Base-by-base conservation (phyloP, 768 basidiomycete species). In the Suillus spraguei region DNA sequence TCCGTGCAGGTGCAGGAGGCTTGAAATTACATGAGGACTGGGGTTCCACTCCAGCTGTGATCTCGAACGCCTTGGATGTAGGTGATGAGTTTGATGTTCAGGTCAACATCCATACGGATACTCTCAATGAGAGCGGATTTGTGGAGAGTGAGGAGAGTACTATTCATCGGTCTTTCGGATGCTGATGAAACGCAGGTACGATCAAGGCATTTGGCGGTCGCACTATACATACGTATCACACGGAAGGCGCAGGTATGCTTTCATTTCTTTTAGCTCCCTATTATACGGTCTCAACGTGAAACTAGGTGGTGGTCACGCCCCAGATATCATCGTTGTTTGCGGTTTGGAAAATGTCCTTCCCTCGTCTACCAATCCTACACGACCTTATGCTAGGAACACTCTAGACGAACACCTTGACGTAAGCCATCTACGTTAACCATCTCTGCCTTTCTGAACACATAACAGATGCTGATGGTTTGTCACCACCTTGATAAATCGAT, bases 381-480 rank as follows among this genome's bases (percentile, higher is more conserved):
- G 97, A 46, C 97, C 97, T 0, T 99, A 89, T 72, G 85, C 94
- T 2, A 79, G 81, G 38, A 99, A 99, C 72, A 99, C 97, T 0
- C 81, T 99, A 8, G 95, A 97, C 66, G 97, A 99, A 73, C 97
- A 99, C 78, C 86, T 97, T 17, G 97, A 99, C 72, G 97, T 97
- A 70, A 72, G 90, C 72, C 5, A 14, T 8, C 32, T 17, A 22
- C 47, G 33, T n/a, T 0, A 32, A 14, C 49, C 9, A 24, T 46
- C 7, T 62, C 42, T 46, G 16, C 54, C 24, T 24, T 47, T n/a
- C 60, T 67, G 46, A 62, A 41, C 49, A 58, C 16, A 16, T 63
- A 47, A 44, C 56, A 97, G 96, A 99, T 99, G 97, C 82, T 99
- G 28, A 98, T 99, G 95, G 95, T 98, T n/a, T 97, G 95, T 75